Percentiles rank a stretch among this genome's conserved stretches.
These are phyloP conservation scores for Neurospora pannonica DNA, from an alignment of 495 filamentous ascomycete species.

Conservation along the genomic window DNA sequence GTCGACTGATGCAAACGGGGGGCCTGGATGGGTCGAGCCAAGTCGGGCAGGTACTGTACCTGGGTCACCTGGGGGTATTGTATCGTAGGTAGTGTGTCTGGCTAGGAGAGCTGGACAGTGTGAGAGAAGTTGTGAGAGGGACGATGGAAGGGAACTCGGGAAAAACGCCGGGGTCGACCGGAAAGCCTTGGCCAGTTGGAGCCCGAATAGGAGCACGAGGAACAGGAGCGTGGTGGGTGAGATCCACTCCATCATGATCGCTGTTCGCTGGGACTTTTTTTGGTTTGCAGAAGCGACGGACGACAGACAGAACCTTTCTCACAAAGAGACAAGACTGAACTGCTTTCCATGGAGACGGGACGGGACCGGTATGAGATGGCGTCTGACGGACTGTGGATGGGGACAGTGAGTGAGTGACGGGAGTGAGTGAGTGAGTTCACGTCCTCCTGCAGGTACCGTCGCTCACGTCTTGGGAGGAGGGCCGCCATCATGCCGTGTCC, in stretches of 20 bases:
- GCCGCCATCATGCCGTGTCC: not conserved
- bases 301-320: not conserved
- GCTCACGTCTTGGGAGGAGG: not conserved
- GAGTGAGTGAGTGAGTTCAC: not conserved
- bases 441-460: not conserved
- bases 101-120: not conserved
- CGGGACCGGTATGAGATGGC: not conserved
- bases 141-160: not conserved
- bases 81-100: not conserved
- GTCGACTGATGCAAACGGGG: not conserved
- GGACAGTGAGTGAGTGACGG: not conserved
- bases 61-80: not conserved
- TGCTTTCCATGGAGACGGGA: not conserved
- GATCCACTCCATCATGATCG: not conserved
- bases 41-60: slow-evolving; percentile 6
- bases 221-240: not conserved
- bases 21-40: slow-evolving; percentile 10
- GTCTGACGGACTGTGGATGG: not conserved
- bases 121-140: not conserved
- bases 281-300: not conserved
- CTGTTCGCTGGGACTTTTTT: not conserved
- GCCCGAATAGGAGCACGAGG: not conserved
- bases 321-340: not conserved
- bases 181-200: not conserved
- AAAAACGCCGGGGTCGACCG: not conserved